Evolutionary conservation across 768 basidiomycete species (phyloP).

Genomic region (Pulveroboletus sp.): DNA sequence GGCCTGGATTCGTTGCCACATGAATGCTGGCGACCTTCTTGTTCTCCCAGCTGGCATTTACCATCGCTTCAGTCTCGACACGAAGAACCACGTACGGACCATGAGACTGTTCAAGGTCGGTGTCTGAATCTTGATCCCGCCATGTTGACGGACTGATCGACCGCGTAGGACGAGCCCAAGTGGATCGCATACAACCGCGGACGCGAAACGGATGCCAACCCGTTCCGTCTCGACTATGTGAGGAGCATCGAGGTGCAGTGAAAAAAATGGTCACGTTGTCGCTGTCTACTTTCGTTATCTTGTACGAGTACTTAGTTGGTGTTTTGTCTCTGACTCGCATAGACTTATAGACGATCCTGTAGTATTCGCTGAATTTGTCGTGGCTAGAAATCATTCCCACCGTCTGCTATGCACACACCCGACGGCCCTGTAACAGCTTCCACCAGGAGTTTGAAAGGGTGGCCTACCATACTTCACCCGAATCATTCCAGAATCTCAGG

Average conservation of each 20-base stretch:
- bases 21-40: constrained; percentile 78
- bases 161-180: constrained; percentile 79
- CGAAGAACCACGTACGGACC: constrained; percentile 63
- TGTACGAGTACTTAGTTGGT: background rate
- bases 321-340: too few relatives aligned
- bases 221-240: constrained; percentile 59
- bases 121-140: background rate
- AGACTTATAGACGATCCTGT: too few relatives aligned
- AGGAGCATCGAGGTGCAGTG: constrained; percentile 41
- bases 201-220: constrained; percentile 59
- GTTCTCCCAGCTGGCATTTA: constrained; percentile 89
- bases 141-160: background rate
- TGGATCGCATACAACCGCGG: constrained; percentile 80
- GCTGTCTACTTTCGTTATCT: background rate
- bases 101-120: constrained; percentile 81
- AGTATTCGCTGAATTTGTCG: too few relatives aligned
- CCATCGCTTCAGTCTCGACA: constrained; percentile 90
- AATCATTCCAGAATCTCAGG: too few relatives aligned
- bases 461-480: too few relatives aligned
- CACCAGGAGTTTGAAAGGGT: too few relatives aligned
- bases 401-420: too few relatives aligned
- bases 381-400: too few relatives aligned
- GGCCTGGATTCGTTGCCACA: constrained; percentile 77
- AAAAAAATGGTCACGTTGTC: background rate
- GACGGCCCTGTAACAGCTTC: too few relatives aligned